Conservation (phyloP, 176 grass and related monocot genomes). For the Aechmea fasciata region DNA sequence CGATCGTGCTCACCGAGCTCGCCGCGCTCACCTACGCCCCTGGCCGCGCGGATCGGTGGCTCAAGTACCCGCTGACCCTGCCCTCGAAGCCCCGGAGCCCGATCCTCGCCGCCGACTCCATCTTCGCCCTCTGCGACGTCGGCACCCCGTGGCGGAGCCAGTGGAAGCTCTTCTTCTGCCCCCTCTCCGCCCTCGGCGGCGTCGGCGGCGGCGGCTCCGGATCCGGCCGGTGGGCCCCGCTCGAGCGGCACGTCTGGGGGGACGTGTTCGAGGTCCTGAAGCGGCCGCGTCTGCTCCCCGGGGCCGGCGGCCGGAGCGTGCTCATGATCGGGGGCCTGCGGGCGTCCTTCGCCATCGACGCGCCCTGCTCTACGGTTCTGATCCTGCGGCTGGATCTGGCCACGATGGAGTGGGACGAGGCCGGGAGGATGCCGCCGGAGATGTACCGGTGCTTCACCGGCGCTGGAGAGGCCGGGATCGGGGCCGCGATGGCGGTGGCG, state of each 20-base stretch:
- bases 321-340: conserved; percentile 92
- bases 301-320: conserved; percentile 49
- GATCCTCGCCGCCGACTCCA: conserved; percentile 51
- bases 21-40: conserved; percentile 70
- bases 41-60: conserved; percentile 48
- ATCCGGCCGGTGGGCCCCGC: conserved; percentile 59
- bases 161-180: conserved; percentile 97
- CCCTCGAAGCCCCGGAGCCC: conserved; percentile 92
- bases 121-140: conserved; percentile 88
- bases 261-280: conserved; percentile 94
- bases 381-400: conserved; percentile 75
- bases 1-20: conserved; percentile 85
- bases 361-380: conserved; percentile 90
- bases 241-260: conserved; percentile 53
- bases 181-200: conserved; percentile 33
- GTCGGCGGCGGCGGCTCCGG: conserved; percentile 24
- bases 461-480: conserved; percentile 28
- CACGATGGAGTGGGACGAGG: conserved; percentile 97
- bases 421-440: conserved; percentile 76
- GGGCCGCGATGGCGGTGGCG: conserved; percentile 4
- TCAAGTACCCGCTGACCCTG: conserved; percentile 83
- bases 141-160: conserved; percentile 93
- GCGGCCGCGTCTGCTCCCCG: conserved; percentile 72
- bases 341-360: conserved; percentile 66
- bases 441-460: conserved; percentile 92